These are phyloP conservation scores for Cladosporium oxysporum DNA, from an alignment of 2,329 filamentous ascomycete species.

Conservation along the genomic window DNA sequence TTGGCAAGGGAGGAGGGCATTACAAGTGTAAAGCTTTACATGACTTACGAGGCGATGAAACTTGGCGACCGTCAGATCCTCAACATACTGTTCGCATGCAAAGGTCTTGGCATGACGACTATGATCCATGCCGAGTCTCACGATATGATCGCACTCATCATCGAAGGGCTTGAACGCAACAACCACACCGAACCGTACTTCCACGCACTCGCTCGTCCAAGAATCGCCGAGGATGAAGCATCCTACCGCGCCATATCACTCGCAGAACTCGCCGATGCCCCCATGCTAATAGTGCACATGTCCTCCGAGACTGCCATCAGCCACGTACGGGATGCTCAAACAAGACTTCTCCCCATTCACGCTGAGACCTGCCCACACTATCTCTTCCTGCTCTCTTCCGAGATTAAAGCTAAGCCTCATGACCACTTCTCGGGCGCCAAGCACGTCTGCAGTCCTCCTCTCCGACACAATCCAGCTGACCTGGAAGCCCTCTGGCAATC, in stretches of 20 bases:
- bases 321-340: slow-evolving; percentile 40
- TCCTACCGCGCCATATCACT: slow-evolving; percentile 54
- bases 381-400: slow-evolving; percentile 37
- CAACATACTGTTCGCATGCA: slow-evolving; percentile 51
- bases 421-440: slow-evolving; percentile 41
- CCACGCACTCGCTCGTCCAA: slow-evolving; percentile 50
- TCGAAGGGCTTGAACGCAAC: slow-evolving; percentile 43
- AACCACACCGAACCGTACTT: slow-evolving; percentile 46
- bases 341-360: slow-evolving; percentile 38
- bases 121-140: slow-evolving; percentile 54
- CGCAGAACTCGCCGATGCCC: slow-evolving; percentile 52
- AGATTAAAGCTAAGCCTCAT: slow-evolving; percentile 34
- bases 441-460: slow-evolving; percentile 40
- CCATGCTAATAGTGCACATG: slow-evolving; percentile 57
- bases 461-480: slow-evolving; percentile 36
- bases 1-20: slow-evolving; percentile 47
- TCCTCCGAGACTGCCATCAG: slow-evolving; percentile 41
- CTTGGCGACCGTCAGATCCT: slow-evolving; percentile 54
- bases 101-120: slow-evolving; percentile 49
- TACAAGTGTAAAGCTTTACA: slow-evolving; percentile 55
- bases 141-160: slow-evolving; percentile 50
- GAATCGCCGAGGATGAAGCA: slow-evolving; percentile 52
- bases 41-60: slow-evolving; percentile 55
- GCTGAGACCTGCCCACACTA: slow-evolving; percentile 43
- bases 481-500: slow-evolving; percentile 39